Conservation (phyloP, 768 basidiomycete species). For the Gloeopeniophorella convolvens region DNA sequence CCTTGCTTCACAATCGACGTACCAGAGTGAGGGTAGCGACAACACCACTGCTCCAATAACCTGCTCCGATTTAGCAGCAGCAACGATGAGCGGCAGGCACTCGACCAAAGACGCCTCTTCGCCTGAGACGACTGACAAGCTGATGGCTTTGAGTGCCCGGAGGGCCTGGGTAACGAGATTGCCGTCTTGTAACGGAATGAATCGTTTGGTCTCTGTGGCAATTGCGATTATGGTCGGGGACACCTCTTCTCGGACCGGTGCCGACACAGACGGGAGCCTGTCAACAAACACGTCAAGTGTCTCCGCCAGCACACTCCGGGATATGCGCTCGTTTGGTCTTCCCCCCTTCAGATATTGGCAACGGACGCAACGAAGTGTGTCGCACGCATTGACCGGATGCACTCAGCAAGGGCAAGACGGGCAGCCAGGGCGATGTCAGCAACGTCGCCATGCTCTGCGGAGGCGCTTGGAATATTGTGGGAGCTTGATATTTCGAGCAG, state of each 20-base stretch:
- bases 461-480: conserved; percentile 24
- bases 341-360: conserved; percentile 39
- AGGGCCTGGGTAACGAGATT: conserved; percentile 44
- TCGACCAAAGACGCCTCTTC: conserved; percentile 63
- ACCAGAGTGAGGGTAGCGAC: conserved; percentile 59
- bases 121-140: conserved; percentile 46
- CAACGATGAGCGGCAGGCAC: conserved; percentile 52
- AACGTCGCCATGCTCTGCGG: conserved; percentile 24
- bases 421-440: conserved; percentile 13
- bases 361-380: conserved; percentile 58
- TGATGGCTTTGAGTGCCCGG: conserved; percentile 53
- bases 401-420: conserved; percentile 16
- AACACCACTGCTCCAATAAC: conserved; percentile 40
- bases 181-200: conserved; percentile 39
- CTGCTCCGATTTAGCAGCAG: conserved; percentile 36
- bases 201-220: conserved; percentile 40
- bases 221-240: conserved; percentile 47
- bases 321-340: conserved; percentile 7
- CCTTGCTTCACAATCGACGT: conserved; percentile 25
- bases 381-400: conserved; percentile 60
- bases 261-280: conserved; percentile 55
- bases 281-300: conserved; percentile 66
- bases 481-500: conserved; percentile 43
- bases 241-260: conserved; percentile 46
- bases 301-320: conserved; percentile 31